Base-by-base conservation (phyloP, 495 filamentous ascomycete genomes). In the Penicillium canescens region DNA sequence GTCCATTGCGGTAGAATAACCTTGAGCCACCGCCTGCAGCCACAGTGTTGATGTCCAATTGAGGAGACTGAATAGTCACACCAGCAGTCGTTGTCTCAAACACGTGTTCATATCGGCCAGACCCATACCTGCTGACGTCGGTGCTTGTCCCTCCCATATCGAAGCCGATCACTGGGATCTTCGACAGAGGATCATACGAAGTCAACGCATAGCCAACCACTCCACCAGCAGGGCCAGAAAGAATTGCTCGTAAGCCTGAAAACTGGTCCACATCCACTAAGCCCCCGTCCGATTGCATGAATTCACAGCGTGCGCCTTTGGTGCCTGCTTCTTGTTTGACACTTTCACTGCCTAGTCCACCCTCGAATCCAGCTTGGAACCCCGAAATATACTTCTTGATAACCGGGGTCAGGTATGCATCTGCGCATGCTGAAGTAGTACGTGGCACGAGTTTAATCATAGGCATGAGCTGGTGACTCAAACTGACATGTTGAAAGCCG, bases 141-240 rank as follows among this genome's bases (percentile, higher is more conserved):
- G 92, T 96, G 49, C 86, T 90, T 1, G 93, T 97, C 26, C 92
- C 92, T 23, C 85, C 84, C 92, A 97, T 97, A 63, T 97, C 93
- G 62, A 97, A 96, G 0, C 93, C 93, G 62, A 96, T 94, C 12
- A 96, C 83, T 3, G 92, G 91, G 11, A 82, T 90, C 61, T 83
- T 88, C 0, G 88, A 91, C 44, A 86, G 74, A 1, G 85, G 78
- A 63, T 96, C 90, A 63, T 92, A 96, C 3, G 85, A 88, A 1
- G 92, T 96, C 40, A 90, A 79, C 20, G 92, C 91, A 69, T 96
- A 96, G 5, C 92, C 92, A 4, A 96, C 92, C 1, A 90, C 86
- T 14, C 88, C 81, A 18, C 80, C 81, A 43, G 82, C 81, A 24
- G 82, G 81, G 1, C 81, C 81, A 12, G 77, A 81, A 8, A 84